Conservation (phyloP, 2,329 filamentous ascomycete genomes). For the Macrophomina pseudophaseolina region DNA sequence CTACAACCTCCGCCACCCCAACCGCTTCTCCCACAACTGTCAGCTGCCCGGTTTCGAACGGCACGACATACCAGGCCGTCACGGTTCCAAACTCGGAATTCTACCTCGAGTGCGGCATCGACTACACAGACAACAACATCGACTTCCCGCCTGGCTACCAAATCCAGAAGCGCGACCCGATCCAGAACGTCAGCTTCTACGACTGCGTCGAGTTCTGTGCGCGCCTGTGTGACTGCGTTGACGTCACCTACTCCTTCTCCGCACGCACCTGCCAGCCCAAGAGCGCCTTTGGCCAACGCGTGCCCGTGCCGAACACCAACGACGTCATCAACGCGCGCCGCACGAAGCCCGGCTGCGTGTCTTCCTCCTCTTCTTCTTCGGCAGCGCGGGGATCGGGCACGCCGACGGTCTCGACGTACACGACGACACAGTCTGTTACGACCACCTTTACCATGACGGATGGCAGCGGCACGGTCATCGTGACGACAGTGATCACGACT, state of each 20-base stretch:
- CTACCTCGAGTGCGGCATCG: conserved; percentile 4
- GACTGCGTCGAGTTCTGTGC: conserved; percentile 15
- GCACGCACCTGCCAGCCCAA: background rate
- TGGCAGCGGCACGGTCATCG: conserved; percentile 4
- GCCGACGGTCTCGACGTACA: background rate
- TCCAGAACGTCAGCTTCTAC: background rate
- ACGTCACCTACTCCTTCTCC: background rate
- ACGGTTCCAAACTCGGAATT: background rate
- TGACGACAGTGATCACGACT: conserved; percentile 3
- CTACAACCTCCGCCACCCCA: background rate
- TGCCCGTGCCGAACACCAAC: background rate
- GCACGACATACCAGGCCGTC: background rate
- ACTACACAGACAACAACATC: conserved; percentile 5
- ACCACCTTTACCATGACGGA: conserved; percentile 2
- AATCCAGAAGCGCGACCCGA: background rate
- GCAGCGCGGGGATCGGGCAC: no score
- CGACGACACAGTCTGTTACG: conserved; percentile 4
- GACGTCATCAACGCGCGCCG: conserved; percentile 8
- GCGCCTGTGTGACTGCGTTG: conserved; percentile 4
- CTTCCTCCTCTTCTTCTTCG: background rate
- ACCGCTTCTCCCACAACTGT: background rate
- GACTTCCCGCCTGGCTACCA: background rate
- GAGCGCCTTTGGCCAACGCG: background rate
- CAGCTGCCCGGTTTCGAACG: conserved; percentile 6
- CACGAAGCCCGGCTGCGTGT: background rate